These are phyloP conservation scores for Hordeum vulgare DNA, from an alignment of 176 grass and related monocot species.

Conservation along the genomic window DNA sequence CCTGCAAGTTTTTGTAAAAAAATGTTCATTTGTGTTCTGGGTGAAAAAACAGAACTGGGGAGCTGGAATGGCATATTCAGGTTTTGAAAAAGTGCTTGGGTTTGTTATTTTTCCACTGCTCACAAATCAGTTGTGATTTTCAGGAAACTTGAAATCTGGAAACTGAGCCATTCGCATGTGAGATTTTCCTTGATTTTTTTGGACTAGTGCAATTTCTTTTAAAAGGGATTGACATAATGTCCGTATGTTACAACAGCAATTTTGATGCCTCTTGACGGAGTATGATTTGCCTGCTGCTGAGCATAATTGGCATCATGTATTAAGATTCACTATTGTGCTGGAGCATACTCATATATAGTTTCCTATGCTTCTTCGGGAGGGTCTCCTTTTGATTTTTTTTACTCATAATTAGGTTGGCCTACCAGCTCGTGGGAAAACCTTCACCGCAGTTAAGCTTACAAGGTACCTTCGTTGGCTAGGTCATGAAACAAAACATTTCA, in stretches of 20 bases:
- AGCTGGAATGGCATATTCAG: no score
- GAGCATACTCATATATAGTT: slow-evolving; percentile 6
- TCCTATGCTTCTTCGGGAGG: slow-evolving; percentile 19
- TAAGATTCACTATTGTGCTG: neutral
- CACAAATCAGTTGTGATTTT: neutral
- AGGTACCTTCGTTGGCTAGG: slow-evolving; percentile 98
- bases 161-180: neutral
- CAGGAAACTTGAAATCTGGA: neutral
- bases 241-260: neutral
- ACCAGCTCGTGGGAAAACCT: slow-evolving; percentile 95
- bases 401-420: slow-evolving; percentile 71
- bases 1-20: no score
- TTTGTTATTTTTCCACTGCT: neutral
- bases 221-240: neutral
- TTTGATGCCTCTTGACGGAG: neutral
- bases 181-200: neutral
- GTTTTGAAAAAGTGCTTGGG: neutral
- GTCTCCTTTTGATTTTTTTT: slow-evolving; percentile 19
- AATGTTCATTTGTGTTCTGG: no score
- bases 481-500: slow-evolving; percentile 98
- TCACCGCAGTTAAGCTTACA: slow-evolving; percentile 96
- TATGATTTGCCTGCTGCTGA: slow-evolving; percentile 2
- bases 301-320: neutral
- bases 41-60: no score
- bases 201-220: neutral